Percentiles rank a stretch among this genome's conserved stretches.
Conservation (phyloP, 805 yeast species). For the Kluyveromyces aestuarii region DNA sequence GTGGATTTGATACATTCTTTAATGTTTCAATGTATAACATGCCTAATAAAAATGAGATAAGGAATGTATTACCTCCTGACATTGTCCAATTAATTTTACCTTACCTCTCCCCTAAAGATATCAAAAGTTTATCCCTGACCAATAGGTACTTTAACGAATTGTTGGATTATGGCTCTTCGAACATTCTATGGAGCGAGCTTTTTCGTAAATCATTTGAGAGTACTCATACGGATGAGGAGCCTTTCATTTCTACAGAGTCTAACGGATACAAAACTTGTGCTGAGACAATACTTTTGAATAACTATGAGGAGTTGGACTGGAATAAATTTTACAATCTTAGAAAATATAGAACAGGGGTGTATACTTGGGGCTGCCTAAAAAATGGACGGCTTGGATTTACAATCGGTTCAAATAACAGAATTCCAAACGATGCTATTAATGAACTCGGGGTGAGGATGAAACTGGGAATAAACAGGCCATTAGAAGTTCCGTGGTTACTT, state of each 20-base stretch:
- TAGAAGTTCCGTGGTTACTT: slow-evolving; percentile 22
- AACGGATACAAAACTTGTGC: slow-evolving; percentile 19
- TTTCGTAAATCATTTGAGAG: slow-evolving; percentile 23
- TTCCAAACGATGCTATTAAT: slow-evolving; percentile 13
- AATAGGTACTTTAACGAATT: slow-evolving; percentile 24
- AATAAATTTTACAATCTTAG: slow-evolving; percentile 18
- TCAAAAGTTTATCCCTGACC: slow-evolving; percentile 23
- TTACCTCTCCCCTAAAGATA: slow-evolving; percentile 19
- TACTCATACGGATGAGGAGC: slow-evolving; percentile 22
- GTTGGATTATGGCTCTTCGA: slow-evolving; percentile 17
- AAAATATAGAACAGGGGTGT: slow-evolving; percentile 13
- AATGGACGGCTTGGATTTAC: slow-evolving; percentile 27
- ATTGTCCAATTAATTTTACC: slow-evolving; percentile 24
- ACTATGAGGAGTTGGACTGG: slow-evolving; percentile 17
- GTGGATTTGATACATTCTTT: too few relatives aligned
- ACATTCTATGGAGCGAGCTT: slow-evolving; percentile 26
- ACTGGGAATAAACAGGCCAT: slow-evolving; percentile 23
- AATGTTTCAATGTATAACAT: neutral
- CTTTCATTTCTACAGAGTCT: slow-evolving; percentile 13
- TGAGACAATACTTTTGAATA: slow-evolving; percentile 16
- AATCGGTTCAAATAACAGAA: slow-evolving; percentile 12
- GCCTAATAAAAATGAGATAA: neutral
- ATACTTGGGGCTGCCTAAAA: slow-evolving; percentile 28
- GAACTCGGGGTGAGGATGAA: slow-evolving; percentile 16
- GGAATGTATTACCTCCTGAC: slow-evolving; percentile 21